Base-by-base conservation (phyloP, 495 filamentous ascomycete species). In the Ramalina intermedia region DNA sequence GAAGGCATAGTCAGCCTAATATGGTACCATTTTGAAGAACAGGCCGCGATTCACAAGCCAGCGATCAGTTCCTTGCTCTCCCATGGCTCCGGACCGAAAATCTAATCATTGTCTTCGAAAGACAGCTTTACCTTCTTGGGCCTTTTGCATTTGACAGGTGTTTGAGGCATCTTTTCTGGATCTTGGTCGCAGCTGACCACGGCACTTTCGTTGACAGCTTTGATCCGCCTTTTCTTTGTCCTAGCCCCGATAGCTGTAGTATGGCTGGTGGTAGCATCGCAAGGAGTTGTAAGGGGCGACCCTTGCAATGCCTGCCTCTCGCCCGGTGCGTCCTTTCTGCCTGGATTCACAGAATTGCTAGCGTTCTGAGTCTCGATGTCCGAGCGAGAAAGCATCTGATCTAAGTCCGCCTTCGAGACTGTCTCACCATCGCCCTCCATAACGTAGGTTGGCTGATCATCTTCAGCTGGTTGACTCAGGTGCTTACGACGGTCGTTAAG, bases 391-490 rank as follows among this genome's bases (percentile, higher is more conserved):
- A 41, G 4, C 39, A 23, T 41, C 21, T 41, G 17, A 42, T 58
- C 55, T 44, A 48, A 60, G 21, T 61, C 62, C 4, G 61, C 63
- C 41, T 50, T 63, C 2, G 65, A 70, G 38, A 70, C 57, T 13
- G 56, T 54, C 43, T 64, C 65, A 14, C 68, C 54, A 14, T 61
- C 61, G 4, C 66, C 53, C 40, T 60, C 59, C 21, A 61, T 56
- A 13, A 75, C 61, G 45, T 62, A 65, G 16, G 61, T 61, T 6
- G 64, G 63, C 41, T 62, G 59, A 39, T 68, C 64, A 12, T 66
- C 61, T 7, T 58, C 58, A 16, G 63, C 62, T 9, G 49, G 55
- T 8, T 63, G 55, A 4, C 49, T 54, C 23, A 53, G 47, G 7
- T 52, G 45, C 42, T 53, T 61, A 52, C 54, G 56, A 9, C 62